Conservation (phyloP, 345 rosid species). For the Camelina sativa region DNA sequence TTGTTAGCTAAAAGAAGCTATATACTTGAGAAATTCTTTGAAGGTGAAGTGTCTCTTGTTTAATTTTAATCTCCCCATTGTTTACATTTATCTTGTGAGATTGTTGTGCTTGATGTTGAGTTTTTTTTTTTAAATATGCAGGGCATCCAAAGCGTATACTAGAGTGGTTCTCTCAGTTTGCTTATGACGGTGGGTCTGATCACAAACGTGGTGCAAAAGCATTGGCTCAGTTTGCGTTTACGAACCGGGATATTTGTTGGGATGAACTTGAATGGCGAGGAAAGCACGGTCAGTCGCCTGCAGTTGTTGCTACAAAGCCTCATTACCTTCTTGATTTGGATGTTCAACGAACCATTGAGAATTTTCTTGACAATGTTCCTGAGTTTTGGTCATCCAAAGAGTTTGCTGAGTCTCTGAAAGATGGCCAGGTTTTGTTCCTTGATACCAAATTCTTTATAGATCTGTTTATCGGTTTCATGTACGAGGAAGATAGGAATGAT, state of each 20-base stretch:
- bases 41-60: slow-evolving; percentile 49
- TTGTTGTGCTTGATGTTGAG: slow-evolving; percentile 15
- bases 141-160: slow-evolving; percentile 61
- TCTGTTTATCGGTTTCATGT: slow-evolving; percentile 67
- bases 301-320: slow-evolving; percentile 92
- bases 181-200: slow-evolving; percentile 60
- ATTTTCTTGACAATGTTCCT: slow-evolving; percentile 79
- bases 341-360: slow-evolving; percentile 69
- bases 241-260: slow-evolving; percentile 91
- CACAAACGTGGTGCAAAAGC: slow-evolving; percentile 87
- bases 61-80: background rate
- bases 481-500: slow-evolving; percentile 63
- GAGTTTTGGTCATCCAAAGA: slow-evolving; percentile 91
- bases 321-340: slow-evolving; percentile 94
- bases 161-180: slow-evolving; percentile 79
- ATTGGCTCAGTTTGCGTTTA: slow-evolving; percentile 84
- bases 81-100: background rate
- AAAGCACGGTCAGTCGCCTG: slow-evolving; percentile 97
- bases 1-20: slow-evolving; percentile 65
- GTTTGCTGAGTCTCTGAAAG: slow-evolving; percentile 78
- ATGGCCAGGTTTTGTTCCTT: slow-evolving; percentile 70
- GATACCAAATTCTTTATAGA: slow-evolving; percentile 73
- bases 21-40: slow-evolving; percentile 73
- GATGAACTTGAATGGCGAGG: slow-evolving; percentile 97
- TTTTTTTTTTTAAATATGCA: slow-evolving; percentile 39